Evolutionary conservation across 768 basidiomycete genomes (phyloP), one percentile per base, ranked within the genome.

Genomic region (Mycena amicta): DNA sequence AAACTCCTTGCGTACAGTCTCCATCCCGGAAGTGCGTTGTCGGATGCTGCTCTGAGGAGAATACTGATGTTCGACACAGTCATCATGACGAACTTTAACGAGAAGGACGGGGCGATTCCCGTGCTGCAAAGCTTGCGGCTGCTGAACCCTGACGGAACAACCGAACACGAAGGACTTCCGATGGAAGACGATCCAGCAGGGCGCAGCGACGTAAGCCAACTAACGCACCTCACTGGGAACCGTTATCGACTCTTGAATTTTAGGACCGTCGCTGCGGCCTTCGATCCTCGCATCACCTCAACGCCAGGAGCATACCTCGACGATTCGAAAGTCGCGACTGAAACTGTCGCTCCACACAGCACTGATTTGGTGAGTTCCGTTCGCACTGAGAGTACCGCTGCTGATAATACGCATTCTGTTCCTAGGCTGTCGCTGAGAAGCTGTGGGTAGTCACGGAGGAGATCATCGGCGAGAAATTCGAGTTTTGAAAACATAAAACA

Each of bases 171-270:
- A 15, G 33, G 18, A 22, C 12, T 39, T 31, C 26, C 8, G n/a
- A 26, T 58, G 57, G 57, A 57, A 53, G 51, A 52, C 56, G 1
- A 57, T 57, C 51, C 50, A 39, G 3, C 25, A 57, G 31, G 56
- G 57, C 20, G 57, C 57, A 16, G 57, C 57, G 12, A 49, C 57
- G 57, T 58, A 23, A 43, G 47, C 5, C n/a, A 25, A 13, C 6
- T 2, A 1, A 20, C 1, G 3, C 28, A 39, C 25, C 2, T 33
- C 12, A 16, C 13, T 2, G 29, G 4, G 33, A 8, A 37, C 33
- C 33, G 18, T 37, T 1, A 29, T 11, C 27, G 16, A 26, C 33
- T 43, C 27, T 5, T 4, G 37, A 18, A 15, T 18, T 18, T 52
- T 22, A 57, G 56, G 8, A 57, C 51, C 25, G 23, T 57, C 20